These are phyloP conservation scores for Dichotomocladium elegans DNA, from an alignment of 371 early-diverging fungal genomes.

Conservation along the genomic window DNA sequence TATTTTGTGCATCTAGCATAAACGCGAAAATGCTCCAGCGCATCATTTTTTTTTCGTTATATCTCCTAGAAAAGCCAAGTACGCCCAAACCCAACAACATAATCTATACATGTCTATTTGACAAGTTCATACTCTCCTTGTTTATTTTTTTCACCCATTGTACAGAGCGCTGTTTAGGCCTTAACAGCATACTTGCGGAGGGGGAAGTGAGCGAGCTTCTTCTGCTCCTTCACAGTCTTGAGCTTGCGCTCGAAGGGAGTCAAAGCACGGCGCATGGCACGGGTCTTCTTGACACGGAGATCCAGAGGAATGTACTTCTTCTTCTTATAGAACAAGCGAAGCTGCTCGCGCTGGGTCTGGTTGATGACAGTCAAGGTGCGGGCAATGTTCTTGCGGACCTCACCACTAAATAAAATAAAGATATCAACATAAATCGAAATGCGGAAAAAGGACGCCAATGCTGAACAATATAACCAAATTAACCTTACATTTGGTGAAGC, in stretches of 20 bases:
- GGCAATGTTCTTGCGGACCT: constrained; percentile 89
- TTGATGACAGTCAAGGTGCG: constrained; percentile 90
- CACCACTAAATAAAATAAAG: constrained; percentile 36
- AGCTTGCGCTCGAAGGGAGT: constrained; percentile 66
- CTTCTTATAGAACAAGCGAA: constrained; percentile 78
- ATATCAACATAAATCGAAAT: neutral
- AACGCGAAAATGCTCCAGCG: too few relatives aligned
- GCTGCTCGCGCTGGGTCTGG: constrained; percentile 82
- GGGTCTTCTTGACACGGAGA: constrained; percentile 94
- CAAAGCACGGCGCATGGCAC: constrained; percentile 93
- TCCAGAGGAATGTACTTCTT: constrained; percentile 92
- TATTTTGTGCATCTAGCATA: too few relatives aligned
- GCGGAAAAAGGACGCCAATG: neutral
- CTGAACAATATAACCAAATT: neutral
- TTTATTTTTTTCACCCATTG: neutral
- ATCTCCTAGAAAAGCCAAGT: too few relatives aligned
- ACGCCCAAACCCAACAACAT: too few relatives aligned
- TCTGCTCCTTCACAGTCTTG: constrained; percentile 75
- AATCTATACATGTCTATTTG: too few relatives aligned
- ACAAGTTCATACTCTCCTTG: too few relatives aligned
- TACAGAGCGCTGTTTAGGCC: constrained; percentile 55
- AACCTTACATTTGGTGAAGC: constrained; percentile 76
- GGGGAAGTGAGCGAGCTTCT: constrained; percentile 83
- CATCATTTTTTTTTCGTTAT: too few relatives aligned
- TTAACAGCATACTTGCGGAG: constrained; percentile 82